Conservation (phyloP, 2,329 filamentous ascomycete species). For the Mycocentrospora acerina region DNA sequence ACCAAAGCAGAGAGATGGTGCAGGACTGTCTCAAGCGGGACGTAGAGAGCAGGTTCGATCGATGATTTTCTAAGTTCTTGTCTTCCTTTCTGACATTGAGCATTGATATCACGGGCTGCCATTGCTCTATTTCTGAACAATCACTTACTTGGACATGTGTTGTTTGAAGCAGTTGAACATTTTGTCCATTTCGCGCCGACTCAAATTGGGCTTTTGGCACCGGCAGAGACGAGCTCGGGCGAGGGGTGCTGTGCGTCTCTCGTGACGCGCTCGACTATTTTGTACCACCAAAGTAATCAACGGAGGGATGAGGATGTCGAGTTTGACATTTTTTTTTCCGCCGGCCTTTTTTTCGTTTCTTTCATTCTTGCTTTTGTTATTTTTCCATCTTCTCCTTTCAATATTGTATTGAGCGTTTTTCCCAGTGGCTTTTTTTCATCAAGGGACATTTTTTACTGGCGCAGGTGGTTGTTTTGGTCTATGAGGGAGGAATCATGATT, state of each 20-base stretch:
- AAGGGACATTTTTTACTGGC: too few species aligned
- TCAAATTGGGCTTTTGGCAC: slow-evolving; percentile 24
- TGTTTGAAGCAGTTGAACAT: slow-evolving; percentile 22
- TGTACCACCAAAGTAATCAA: too few species aligned
- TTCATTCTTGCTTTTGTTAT: too few species aligned
- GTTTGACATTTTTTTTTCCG: too few species aligned
- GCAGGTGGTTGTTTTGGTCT: too few species aligned
- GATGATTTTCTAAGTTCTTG: slow-evolving; percentile 41
- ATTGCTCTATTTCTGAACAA: slow-evolving; percentile 15
- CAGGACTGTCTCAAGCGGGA: slow-evolving; percentile 4
- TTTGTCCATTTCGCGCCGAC: slow-evolving; percentile 17
- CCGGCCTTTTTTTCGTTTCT: too few species aligned
- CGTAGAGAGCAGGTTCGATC: slow-evolving; percentile 45
- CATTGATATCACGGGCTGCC: slow-evolving; percentile 23
- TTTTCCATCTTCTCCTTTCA: too few species aligned
- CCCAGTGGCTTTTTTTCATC: too few species aligned
- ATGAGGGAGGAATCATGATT: too few species aligned
- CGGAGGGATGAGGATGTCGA: too few species aligned
- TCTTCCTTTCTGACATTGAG: slow-evolving; percentile 19
- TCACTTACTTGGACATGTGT: slow-evolving; percentile 30
- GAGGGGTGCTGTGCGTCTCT: slow-evolving; percentile 20
- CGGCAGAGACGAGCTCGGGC: slow-evolving; percentile 6
- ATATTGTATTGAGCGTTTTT: too few species aligned
- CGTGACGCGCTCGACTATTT: too few species aligned
- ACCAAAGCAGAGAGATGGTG: slow-evolving; percentile 8